phyloP scores from a whole-genome alignment of 2,329 filamentous ascomycete genomes.

The Ophiostoma populinum region DNA sequence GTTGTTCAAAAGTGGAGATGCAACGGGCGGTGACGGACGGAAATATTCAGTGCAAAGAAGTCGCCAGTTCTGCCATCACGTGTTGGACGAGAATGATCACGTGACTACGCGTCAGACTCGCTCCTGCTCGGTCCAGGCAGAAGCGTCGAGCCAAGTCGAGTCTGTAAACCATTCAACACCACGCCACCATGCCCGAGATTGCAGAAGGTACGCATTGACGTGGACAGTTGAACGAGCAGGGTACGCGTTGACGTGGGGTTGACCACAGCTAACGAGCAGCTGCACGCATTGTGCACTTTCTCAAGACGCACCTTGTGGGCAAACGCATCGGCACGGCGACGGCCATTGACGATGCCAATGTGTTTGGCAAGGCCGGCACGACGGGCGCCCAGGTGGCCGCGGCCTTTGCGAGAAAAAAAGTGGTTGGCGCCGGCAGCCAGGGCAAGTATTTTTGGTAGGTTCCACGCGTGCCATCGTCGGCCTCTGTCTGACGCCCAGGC shows the following conservation, averaged over 20 bases:
- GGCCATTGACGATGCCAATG: slow-evolving; percentile 61
- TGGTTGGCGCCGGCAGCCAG: slow-evolving; percentile 55
- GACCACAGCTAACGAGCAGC: too few species aligned
- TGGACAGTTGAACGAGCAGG: background rate
- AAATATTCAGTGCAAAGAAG: slow-evolving; percentile 6
- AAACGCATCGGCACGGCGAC: slow-evolving; percentile 56
- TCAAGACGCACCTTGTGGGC: slow-evolving; percentile 68
- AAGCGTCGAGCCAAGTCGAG: background rate
- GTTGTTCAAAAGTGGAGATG: slow-evolving; percentile 1
- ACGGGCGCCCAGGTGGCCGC: slow-evolving; percentile 57
- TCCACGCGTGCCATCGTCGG: background rate
- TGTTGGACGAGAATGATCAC: slow-evolving; percentile 11
- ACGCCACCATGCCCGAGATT: slow-evolving; percentile 39
- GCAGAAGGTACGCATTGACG: slow-evolving; percentile 31
- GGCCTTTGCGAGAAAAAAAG: slow-evolving; percentile 56
- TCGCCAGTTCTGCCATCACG: too few species aligned
- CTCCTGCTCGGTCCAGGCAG: background rate
- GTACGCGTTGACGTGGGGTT: background rate
- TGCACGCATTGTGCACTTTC: slow-evolving; percentile 70
- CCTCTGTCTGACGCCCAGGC: slow-evolving; percentile 12
- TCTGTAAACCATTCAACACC: background rate
- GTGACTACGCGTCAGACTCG: slow-evolving; percentile 18
- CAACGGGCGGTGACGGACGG: slow-evolving; percentile 8
- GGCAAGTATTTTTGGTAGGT: slow-evolving; percentile 88
- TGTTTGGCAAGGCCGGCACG: slow-evolving; percentile 84